Base-by-base conservation (phyloP, 495 filamentous ascomycete genomes). In the Talaromyces wortmannii region DNA sequence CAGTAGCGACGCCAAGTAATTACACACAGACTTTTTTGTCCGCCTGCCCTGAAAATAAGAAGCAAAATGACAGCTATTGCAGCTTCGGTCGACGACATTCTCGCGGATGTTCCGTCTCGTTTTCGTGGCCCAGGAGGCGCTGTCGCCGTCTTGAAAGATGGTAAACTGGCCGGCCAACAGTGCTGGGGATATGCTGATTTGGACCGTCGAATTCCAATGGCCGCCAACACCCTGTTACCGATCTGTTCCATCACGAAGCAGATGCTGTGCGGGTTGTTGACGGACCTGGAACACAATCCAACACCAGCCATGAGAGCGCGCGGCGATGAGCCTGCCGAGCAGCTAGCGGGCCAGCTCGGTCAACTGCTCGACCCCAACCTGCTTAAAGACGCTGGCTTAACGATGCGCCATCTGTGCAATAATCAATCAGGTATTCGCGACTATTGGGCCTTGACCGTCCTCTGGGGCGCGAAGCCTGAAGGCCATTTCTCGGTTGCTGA, bases 211-310 rank as follows among this genome's bases (percentile, higher is more conserved):
- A 59, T 68, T 40, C 59, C 52, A 30, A 47, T 71, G 44, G 57
- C 62, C 0, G 44, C 63, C 6, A 30, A 61, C 6, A 65, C 55
- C 0, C 65, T 43, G 31, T 59, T 71, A 45, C 67, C 68, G 2
- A 70, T 71, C 29, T 71, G 68, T 44, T 71, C 68, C 7, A 71
- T 70, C 45, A 67, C 67, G 1, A 71, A 71, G 45, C 68, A 71
- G 31, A 65, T 69, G 16, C 45, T 71, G 1, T 69, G 67, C 45
- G 62, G 60, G 13, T 30, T 71, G 12, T 42, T 69, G 31, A 40
- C 61, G 2, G 68, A 71, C 40, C 53, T 71, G 5, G 40, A 69
- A 16, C 64, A 62, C 16, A 61, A 60, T 29, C 62, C 59, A 8
- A 55, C 64, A 0, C 55, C 64, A 8, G 48, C 49, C 4, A 56